phyloP scores from a whole-genome alignment of 768 basidiomycete species.

The Russula ochroleuca region DNA sequence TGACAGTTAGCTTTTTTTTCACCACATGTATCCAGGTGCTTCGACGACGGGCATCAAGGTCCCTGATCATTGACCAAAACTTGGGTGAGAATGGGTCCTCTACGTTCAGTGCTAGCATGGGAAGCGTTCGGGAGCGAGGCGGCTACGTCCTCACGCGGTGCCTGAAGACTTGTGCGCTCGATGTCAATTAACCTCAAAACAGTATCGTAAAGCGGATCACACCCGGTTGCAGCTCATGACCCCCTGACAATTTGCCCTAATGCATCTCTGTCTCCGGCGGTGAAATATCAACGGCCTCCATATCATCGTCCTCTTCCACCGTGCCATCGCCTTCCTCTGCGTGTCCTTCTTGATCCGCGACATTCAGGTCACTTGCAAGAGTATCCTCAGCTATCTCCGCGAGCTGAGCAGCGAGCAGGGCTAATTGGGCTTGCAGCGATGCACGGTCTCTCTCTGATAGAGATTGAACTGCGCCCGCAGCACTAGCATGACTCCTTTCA shows the following conservation, averaged over 20 bases:
- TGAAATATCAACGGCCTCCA: conserved; percentile 28
- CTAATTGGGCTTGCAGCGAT: conserved; percentile 68
- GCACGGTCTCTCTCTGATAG: conserved; percentile 50
- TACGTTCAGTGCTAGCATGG: neutral
- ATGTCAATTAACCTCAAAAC: conserved; percentile 3
- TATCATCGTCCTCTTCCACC: conserved; percentile 26
- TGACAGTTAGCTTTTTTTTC: too few species aligned
- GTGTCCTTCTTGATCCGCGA: conserved; percentile 7
- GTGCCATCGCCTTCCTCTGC: conserved; percentile 10
- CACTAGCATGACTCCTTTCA: too few species aligned
- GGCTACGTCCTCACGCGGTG: neutral
- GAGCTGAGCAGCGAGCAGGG: conserved; percentile 66
- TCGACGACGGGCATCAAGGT: neutral
- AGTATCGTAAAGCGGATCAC: neutral
- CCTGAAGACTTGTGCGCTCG: neutral
- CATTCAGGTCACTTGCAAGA: conserved; percentile 23
- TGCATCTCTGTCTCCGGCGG: neutral
- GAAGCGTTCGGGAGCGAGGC: neutral
- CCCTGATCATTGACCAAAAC: neutral
- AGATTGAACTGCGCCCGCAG: conserved; percentile 27
- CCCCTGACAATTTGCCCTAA: conserved; percentile 3
- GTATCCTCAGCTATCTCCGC: conserved; percentile 54
- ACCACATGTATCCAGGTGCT: too few species aligned
- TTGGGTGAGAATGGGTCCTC: neutral
- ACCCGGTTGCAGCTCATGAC: neutral